Evolutionary conservation across 169 alveolate species (phyloP), one percentile per base, ranked within the genome.

Genomic region (Cryptosporidium muris): DNA sequence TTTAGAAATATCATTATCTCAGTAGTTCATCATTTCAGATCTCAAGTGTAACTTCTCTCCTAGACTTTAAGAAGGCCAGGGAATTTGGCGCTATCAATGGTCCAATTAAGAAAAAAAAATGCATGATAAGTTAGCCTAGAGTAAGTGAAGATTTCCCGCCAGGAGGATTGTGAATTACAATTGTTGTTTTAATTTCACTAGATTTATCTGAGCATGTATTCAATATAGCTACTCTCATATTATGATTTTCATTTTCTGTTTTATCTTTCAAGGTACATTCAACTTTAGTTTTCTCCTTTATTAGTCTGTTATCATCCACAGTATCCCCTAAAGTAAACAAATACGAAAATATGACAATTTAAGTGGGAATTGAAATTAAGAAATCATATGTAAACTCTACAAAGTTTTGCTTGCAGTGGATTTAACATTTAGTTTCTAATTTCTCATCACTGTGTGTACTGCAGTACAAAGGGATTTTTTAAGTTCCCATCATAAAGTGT

Each of bases 121-220:
- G 3, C 4, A 9, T 25, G 45, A 2, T 47, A n/a, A 42, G 7
- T 56, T 58, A 74, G 36, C 43, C 54, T 56, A 74, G 64, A 5
- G 85, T 58, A 38, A 74, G 60, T 14, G 85, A 47, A 2, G 85
- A 74, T 25, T 58, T 74, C 4, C 85, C 85, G 7, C 85, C 85
- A 2, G 85, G 85, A 45, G 85, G 85, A 8, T 74, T 74, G 40
- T 74, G 85, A 6, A 74, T 68, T 45, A 42, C 60, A 11, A 74
- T 68, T 40, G 54, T 74, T 0, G 85, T 74, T 58, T 74, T 74
- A 42, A 74, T 38, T 3, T 7, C 16, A 74, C 37, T 52, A 9
- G 25, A 4, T 36, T n/a, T n/a, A 47, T 60, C 38, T 14, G 63
- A 7, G n/a, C 40, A 53, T 5, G 14, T 37, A 53, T 9, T 53